Percentiles rank a stretch among this genome's conserved stretches.
Conservation (phyloP, 345 rosid genomes). For the Heritiera littoralis region DNA sequence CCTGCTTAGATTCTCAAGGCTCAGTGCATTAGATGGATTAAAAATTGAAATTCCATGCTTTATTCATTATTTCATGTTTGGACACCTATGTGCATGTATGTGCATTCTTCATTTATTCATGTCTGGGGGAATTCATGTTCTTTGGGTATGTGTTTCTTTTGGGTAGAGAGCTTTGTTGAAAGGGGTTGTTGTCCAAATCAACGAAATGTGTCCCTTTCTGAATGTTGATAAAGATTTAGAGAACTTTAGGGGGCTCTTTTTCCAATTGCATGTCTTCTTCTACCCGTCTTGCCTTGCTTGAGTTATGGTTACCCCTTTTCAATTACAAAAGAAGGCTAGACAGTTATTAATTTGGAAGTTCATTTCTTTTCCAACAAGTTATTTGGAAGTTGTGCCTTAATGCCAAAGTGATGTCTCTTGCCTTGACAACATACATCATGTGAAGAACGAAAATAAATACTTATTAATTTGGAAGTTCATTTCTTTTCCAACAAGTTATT, state of each 20-base stretch:
- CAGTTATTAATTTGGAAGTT: background rate
- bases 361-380: background rate
- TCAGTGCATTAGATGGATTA: background rate
- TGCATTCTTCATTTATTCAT: background rate
- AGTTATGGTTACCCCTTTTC: background rate
- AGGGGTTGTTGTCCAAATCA: background rate
- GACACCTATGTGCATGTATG: background rate
- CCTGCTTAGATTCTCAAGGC: background rate
- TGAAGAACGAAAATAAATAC: background rate
- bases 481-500: background rate
- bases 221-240: background rate
- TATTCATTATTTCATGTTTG: background rate
- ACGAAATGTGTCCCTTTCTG: background rate
- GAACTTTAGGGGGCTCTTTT: background rate
- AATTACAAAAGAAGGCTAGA: conserved; percentile 4
- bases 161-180: background rate
- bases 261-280: background rate
- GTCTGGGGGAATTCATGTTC: background rate
- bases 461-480: background rate
- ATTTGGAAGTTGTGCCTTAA: background rate
- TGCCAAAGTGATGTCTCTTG: background rate
- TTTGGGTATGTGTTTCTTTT: background rate
- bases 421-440: background rate
- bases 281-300: background rate
- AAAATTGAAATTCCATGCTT: background rate